Percentiles rank a stretch among this genome's conserved stretches.
Conservation (phyloP, 805 yeast species). For the Cyberlindnera xylosilytica region DNA sequence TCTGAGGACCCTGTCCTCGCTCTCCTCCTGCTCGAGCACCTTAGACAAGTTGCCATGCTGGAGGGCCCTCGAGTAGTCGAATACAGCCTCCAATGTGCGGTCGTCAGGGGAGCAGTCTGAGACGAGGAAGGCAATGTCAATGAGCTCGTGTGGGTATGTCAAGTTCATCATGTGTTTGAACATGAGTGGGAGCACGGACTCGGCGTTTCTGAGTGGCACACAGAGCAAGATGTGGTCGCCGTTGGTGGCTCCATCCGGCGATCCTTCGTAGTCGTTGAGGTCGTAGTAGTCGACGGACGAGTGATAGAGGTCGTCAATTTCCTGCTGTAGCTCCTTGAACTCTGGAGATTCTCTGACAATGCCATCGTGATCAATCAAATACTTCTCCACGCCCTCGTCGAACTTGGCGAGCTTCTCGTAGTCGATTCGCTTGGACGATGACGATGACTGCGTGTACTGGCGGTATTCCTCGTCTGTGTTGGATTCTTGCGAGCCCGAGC, state of each 20-base stretch:
- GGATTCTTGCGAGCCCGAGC: no score
- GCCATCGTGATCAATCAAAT: conserved; percentile 34
- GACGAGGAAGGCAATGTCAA: conserved; percentile 78
- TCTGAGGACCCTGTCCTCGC: conserved; percentile 33
- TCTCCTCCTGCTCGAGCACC: conserved; percentile 41
- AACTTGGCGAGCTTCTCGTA: conserved; percentile 30
- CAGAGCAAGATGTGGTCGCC: conserved; percentile 67
- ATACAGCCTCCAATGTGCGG: conserved; percentile 59
- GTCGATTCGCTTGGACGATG: conserved; percentile 32
- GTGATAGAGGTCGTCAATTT: conserved; percentile 38
- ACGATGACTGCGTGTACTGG: conserved; percentile 20
- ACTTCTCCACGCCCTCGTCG: conserved; percentile 38
- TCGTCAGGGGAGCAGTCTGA: conserved; percentile 74
- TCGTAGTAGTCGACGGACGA: conserved; percentile 60
- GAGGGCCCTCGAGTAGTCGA: conserved; percentile 61
- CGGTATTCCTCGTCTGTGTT: conserved; percentile 15
- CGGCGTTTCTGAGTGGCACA: conserved; percentile 80
- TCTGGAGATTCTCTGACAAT: conserved; percentile 27
- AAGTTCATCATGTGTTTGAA: conserved; percentile 83
- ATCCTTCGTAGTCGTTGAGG: conserved; percentile 53
- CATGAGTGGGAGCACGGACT: conserved; percentile 72
- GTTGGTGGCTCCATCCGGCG: conserved; percentile 42
- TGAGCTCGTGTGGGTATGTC: conserved; percentile 76
- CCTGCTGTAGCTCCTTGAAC: conserved; percentile 24
- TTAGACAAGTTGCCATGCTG: conserved; percentile 66